These are phyloP conservation scores for Ganoderma sinense DNA, from an alignment of 1,284 basidiomycete species.

Conservation along the genomic window DNA sequence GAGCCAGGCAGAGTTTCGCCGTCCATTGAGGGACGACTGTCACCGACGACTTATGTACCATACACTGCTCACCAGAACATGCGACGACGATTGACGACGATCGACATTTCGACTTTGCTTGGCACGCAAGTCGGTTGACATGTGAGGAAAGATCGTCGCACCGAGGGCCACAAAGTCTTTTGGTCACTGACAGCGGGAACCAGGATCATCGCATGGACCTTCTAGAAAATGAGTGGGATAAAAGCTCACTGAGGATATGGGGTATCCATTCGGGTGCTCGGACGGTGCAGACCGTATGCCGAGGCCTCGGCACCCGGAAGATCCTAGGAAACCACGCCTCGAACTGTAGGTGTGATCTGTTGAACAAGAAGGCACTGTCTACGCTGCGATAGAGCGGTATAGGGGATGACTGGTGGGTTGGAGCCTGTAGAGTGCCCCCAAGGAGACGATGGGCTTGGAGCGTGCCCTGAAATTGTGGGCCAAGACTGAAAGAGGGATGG, in stretches of 20 bases:
- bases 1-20: neutral
- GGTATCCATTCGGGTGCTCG: neutral
- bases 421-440: neutral
- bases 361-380: slow-evolving; percentile 10
- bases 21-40: neutral
- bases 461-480: neutral
- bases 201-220: neutral
- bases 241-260: neutral
- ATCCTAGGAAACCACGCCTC: neutral
- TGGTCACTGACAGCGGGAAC: neutral
- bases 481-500: neutral
- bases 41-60: neutral
- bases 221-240: neutral
- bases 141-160: slow-evolving; percentile 1
- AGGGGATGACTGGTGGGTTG: neutral
- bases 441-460: neutral
- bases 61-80: neutral
- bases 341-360: slow-evolving; percentile 1
- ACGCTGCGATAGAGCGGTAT: neutral
- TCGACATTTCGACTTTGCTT: neutral
- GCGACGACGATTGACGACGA: neutral
- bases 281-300: neutral
- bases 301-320: neutral
- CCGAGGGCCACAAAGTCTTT: neutral
- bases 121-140: neutral